phyloP scores from a whole-genome alignment of 352 stramenopile species.

The Phytophthora europaea region DNA sequence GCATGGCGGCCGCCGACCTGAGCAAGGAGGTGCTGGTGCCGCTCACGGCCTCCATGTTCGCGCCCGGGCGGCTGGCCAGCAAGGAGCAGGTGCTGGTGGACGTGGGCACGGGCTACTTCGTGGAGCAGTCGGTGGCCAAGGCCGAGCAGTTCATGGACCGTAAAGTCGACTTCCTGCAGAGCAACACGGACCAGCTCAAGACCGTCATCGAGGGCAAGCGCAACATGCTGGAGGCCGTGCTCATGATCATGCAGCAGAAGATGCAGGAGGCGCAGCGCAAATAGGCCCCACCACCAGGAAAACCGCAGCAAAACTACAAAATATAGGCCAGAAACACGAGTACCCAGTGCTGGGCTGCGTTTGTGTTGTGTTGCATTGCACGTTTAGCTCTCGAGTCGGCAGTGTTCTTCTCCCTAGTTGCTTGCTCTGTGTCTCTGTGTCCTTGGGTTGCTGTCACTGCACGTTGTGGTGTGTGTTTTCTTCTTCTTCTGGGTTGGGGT shows the following conservation, averaged over 20 bases:
- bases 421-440: background rate
- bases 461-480: slow-evolving; percentile 1
- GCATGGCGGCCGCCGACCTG: slow-evolving; percentile 64
- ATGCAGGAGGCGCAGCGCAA: slow-evolving; percentile 59
- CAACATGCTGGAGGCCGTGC: slow-evolving; percentile 83
- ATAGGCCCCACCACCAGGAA: slow-evolving; percentile 19
- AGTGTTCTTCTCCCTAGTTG: background rate
- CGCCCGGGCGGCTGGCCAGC: slow-evolving; percentile 89
- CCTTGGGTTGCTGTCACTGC: background rate
- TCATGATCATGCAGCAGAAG: slow-evolving; percentile 90
- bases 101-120: slow-evolving; percentile 96
- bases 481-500: background rate
- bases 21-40: slow-evolving; percentile 94
- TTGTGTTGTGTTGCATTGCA: background rate
- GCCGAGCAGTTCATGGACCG: slow-evolving; percentile 93
- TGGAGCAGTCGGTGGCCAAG: slow-evolving; percentile 92
- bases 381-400: background rate
- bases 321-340: slow-evolving; percentile 3
- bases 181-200: slow-evolving; percentile 94
- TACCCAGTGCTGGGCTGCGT: background rate
- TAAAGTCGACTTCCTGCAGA: slow-evolving; percentile 93
- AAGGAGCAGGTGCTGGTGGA: slow-evolving; percentile 93
- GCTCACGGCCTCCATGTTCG: slow-evolving; percentile 96
- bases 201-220: slow-evolving; percentile 86
- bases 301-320: slow-evolving; percentile 6